Evolutionary conservation across 768 basidiomycete species (phyloP).

Genomic region (Lentinula edodes): DNA sequence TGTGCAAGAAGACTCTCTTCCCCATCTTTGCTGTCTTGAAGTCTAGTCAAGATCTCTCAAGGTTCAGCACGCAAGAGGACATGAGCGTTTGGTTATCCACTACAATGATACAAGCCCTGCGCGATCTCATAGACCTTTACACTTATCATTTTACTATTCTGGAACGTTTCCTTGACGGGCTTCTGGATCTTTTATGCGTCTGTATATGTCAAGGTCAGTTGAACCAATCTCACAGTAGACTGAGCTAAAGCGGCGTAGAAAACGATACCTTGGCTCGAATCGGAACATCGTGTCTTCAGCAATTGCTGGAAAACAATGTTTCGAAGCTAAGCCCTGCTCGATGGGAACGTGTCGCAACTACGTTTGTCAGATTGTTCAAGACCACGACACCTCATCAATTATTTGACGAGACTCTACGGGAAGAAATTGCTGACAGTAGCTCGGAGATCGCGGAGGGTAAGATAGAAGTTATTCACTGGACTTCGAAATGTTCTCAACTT

Average conservation of each 20-base stretch:
- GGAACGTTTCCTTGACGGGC: conserved; percentile 87
- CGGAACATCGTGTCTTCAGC: conserved; percentile 96
- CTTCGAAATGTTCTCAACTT: background rate
- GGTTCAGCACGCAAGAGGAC: conserved; percentile 95
- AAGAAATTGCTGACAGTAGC: conserved; percentile 64
- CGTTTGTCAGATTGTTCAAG: conserved; percentile 94
- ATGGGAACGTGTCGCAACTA: conserved; percentile 90
- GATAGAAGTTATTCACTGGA: background rate
- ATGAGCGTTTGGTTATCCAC: conserved; percentile 99
- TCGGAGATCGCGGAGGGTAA: conserved; percentile 47
- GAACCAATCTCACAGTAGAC: background rate
- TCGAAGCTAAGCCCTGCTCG: conserved; percentile 73
- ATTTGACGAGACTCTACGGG: conserved; percentile 88
- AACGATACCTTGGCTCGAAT: conserved; percentile 97
- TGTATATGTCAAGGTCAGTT: conserved; percentile 95
- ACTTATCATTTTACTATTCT: conserved; percentile 92
- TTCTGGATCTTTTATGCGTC: conserved; percentile 87
- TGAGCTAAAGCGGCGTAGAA: conserved; percentile 44
- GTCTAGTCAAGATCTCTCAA: conserved; percentile 85
- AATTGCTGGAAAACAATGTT: conserved; percentile 90
- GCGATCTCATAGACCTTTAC: conserved; percentile 92
- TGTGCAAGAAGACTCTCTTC: conserved; percentile 94
- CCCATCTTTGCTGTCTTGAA: conserved; percentile 97
- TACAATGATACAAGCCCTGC: conserved; percentile 96
- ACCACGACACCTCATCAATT: conserved; percentile 97